Evolutionary conservation across 78 protist species (phyloP).

Genomic region (Dictyostelium purpureum): DNA sequence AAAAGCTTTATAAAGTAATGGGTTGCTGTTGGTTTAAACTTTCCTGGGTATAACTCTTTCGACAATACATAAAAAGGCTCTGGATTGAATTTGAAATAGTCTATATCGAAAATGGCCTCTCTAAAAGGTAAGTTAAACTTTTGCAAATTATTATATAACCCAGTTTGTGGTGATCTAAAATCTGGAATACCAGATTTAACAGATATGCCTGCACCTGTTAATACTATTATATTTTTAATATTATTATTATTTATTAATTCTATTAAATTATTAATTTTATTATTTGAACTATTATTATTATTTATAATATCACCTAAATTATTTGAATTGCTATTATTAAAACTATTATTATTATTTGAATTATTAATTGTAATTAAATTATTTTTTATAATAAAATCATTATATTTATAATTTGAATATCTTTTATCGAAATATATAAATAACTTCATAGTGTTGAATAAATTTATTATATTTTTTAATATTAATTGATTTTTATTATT

Average conservation of each 20-base stretch:
- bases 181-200: constrained; percentile 94
- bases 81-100: constrained; percentile 77
- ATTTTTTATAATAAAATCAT: neutral
- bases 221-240: constrained; percentile 67
- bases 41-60: constrained; percentile 87
- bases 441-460: neutral
- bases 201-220: constrained; percentile 72
- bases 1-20: constrained; percentile 91
- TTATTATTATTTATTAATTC: constrained; percentile 42
- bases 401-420: neutral
- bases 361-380: neutral
- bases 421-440: neutral
- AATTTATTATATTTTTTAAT: neutral
- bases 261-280: constrained; percentile 8
- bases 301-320: too few species aligned
- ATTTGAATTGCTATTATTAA: neutral
- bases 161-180: constrained; percentile 91
- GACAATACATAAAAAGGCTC: constrained; percentile 91
- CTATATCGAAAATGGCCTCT: constrained; percentile 87
- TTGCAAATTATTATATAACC: constrained; percentile 88
- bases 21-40: constrained; percentile 83
- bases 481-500: neutral
- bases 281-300: neutral
- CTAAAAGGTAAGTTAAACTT: constrained; percentile 90
- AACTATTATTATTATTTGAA: neutral